phyloP scores from a whole-genome alignment of 192 early-diverging fungal species.

The Backusella westeae region DNA sequence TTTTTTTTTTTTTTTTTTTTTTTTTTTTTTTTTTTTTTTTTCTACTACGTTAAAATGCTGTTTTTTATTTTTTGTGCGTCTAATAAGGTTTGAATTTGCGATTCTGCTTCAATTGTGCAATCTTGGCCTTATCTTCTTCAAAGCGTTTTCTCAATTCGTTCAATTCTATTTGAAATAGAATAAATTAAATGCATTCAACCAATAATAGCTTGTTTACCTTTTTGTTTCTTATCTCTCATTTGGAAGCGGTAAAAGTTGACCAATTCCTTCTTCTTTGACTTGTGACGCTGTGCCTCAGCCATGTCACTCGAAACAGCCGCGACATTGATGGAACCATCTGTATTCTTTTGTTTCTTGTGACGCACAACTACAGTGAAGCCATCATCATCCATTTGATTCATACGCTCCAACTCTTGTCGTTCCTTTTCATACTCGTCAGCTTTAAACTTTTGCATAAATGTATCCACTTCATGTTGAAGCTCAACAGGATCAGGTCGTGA shows the following conservation, averaged over 20 bases:
- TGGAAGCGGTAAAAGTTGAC: conserved; percentile 97
- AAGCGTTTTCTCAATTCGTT: conserved; percentile 87
- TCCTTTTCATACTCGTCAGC: conserved; percentile 70
- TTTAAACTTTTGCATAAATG: conserved; percentile 76
- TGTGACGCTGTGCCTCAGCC: conserved; percentile 51
- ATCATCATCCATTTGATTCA: conserved; percentile 88
- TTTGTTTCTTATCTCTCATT: conserved; percentile 85
- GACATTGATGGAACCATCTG: conserved; percentile 64
- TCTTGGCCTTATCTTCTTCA: conserved; percentile 87
- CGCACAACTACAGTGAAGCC: conserved; percentile 87
- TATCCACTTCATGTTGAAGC: conserved; percentile 67
- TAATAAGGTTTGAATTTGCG: conserved; percentile 90
- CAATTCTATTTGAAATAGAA: conserved; percentile 60
- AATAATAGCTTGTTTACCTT: conserved; percentile 48
- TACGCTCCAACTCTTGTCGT: conserved; percentile 57
- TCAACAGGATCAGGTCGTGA: conserved; percentile 35
- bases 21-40: neutral
- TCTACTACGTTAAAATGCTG: too few species aligned
- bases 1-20: too few species aligned
- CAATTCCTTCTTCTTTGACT: conserved; percentile 66
- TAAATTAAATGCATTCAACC: neutral
- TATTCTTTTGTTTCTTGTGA: conserved; percentile 56
- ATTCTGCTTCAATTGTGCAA: conserved; percentile 73
- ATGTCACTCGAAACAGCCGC: conserved; percentile 40
- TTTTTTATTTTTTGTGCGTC: neutral